A percentile compares a stretch with the other conserved stretches of the same genome.
phyloP scores from a whole-genome alignment of 169 alveolate genomes.

The Eimeria mitis region DNA sequence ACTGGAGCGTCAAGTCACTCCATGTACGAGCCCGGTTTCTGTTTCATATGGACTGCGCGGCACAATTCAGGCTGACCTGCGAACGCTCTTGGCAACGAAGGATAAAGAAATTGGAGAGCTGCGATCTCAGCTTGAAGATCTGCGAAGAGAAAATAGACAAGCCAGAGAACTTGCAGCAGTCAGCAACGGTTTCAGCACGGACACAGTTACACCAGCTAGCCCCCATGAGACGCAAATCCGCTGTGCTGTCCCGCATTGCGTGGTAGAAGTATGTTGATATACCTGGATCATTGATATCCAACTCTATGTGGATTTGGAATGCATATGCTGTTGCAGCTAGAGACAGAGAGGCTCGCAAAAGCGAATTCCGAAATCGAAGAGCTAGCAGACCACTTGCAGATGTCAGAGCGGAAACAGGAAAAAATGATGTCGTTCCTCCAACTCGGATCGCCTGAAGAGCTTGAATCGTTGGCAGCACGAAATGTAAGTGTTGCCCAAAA shows the following conservation, averaged over 20 bases:
- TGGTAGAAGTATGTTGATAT: not conserved
- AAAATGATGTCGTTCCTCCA: not conserved
- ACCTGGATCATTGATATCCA: not conserved
- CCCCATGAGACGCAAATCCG: not conserved
- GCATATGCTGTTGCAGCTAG: constrained; percentile 3
- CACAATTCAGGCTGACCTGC: constrained; percentile 41
- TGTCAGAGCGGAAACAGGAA: not conserved
- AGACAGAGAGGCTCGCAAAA: constrained; percentile 1
- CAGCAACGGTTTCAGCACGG: not conserved
- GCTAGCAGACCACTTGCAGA: constrained; percentile 1
- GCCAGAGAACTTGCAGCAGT: constrained; percentile 45
- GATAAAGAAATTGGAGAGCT: constrained; percentile 31
- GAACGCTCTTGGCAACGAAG: constrained; percentile 31
- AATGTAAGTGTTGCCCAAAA: not conserved
- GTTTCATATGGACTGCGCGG: not conserved
- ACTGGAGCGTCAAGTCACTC: not conserved
- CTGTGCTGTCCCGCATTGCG: not conserved
- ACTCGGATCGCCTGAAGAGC: not conserved
- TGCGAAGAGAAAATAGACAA: not conserved
- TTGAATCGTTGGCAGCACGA: constrained; percentile 5
- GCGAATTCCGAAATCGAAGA: not conserved
- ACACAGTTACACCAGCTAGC: not conserved
- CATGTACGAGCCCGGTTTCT: not conserved
- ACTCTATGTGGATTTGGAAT: not conserved
- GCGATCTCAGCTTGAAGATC: not conserved